Percentiles rank a stretch among this genome's conserved stretches.
Conservation (phyloP, 1,284 basidiomycete genomes). For the Omphalotus olearius region DNA sequence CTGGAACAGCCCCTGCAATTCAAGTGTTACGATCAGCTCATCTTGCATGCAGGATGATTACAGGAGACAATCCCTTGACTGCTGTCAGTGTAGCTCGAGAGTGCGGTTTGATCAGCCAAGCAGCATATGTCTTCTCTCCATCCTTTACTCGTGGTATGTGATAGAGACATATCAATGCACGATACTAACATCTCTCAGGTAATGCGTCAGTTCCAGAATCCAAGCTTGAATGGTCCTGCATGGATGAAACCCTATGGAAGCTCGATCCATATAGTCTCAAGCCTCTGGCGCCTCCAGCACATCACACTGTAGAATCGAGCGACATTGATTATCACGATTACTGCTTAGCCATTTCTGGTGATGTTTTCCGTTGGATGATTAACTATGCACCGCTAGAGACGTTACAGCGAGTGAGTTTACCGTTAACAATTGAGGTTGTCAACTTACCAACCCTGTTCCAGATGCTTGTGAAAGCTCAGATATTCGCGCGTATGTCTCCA, state of each 20-base stretch:
- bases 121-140: constrained; percentile 91
- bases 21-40: constrained; percentile 87
- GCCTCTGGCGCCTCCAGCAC: constrained; percentile 63
- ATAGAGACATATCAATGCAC: not conserved
- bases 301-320: constrained; percentile 63
- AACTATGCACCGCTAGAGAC: constrained; percentile 94
- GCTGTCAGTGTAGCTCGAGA: constrained; percentile 97
- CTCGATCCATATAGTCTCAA: constrained; percentile 89
- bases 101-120: constrained; percentile 86
- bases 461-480: constrained; percentile 98
- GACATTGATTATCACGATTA: constrained; percentile 84
- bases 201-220: constrained; percentile 59
- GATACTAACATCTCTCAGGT: constrained; percentile 37
- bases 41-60: constrained; percentile 96
- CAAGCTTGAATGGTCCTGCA: constrained; percentile 86
- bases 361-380: constrained; percentile 98
- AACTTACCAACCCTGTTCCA: constrained; percentile 25
- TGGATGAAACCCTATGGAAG: constrained; percentile 85
- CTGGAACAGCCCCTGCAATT: constrained; percentile 90
- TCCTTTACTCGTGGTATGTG: constrained; percentile 69
- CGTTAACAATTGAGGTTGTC: not conserved
- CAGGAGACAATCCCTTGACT: constrained; percentile 95
- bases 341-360: constrained; percentile 91
- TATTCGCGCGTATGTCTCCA: constrained; percentile 98
- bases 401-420: constrained; percentile 73